Base-by-base conservation (phyloP, 202 grass and related monocot genomes). In the Zoysia matrella region DNA sequence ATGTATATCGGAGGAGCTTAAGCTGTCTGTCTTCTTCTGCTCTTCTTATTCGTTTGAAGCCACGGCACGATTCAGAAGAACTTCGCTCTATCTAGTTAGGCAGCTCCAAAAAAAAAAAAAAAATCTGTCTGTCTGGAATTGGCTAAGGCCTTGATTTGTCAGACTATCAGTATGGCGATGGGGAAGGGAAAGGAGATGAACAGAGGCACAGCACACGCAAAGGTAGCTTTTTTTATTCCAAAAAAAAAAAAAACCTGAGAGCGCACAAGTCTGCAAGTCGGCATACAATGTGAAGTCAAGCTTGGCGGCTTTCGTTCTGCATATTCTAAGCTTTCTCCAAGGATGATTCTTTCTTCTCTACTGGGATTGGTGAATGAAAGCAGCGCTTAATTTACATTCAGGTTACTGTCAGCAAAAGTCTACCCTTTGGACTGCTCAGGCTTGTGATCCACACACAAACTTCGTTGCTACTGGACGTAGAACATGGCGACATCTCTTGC, bases 361-460 rank as follows among this genome's bases (percentile, higher is more conserved):
- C 85, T 50, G 14, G 52, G 66, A 57, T 77, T 8, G 56, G 66
- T 57, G 79, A 76, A 44, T 65, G 22, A 13, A 15, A 57, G 56
- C 8, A 4, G 18, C 47, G 80, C 68, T 60, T 84, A 76, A 51
- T 71, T 51, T 49, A 49, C 72, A 18, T 76, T 69, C 72, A 11
- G 45, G 83, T 68, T 74, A 73, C 83, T 82, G 15, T 89, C 78
- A 78, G 3, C 53, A 39, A 56, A 78, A 67, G 73, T 89, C 78
- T 73, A 15, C 41, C 60, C 3, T 0, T 49, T 85, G 60, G 67
- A 54, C 14, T 30, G 77, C 72, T 71, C 76, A 76, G 70, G 6
- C 60, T 46, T 72, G 57, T 39, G 66, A 85, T 73, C 16, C 16
- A 7, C 13, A 7, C 65, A 47, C 7, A 36, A 85, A 7, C 45